Conservation (phyloP, 257 asterid species). For the Salvia miltiorrhiza region DNA sequence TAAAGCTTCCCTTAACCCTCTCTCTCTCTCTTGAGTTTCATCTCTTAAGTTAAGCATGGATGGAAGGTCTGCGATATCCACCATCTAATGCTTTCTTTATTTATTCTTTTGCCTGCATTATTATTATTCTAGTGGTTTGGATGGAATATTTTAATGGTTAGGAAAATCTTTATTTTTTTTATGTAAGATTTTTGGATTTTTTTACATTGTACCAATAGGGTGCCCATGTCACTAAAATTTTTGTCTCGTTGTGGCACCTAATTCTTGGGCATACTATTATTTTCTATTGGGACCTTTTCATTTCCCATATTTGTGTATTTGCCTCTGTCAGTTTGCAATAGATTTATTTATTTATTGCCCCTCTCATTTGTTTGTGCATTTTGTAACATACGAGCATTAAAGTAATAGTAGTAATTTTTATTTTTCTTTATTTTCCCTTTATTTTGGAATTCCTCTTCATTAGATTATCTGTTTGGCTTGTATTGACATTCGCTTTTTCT, state of each 20-base stretch:
- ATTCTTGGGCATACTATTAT: slow-evolving; percentile 19
- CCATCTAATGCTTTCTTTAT: slow-evolving; percentile 30
- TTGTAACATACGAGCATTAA: no score
- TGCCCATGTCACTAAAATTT: slow-evolving; percentile 37
- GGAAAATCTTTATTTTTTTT: slow-evolving; percentile 22
- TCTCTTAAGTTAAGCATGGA: slow-evolving; percentile 36
- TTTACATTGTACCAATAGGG: slow-evolving; percentile 33
- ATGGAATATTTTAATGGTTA: slow-evolving; percentile 33
- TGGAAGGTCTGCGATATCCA: slow-evolving; percentile 38
- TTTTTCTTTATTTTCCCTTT: background rate
- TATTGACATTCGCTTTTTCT: no score
- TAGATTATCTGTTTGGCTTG: no score
- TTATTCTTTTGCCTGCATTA: slow-evolving; percentile 17
- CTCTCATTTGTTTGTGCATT: background rate
- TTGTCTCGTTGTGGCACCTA: slow-evolving; percentile 42
- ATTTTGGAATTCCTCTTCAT: no score
- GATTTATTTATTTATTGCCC: background rate
- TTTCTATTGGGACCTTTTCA: slow-evolving; percentile 10
- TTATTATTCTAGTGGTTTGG: slow-evolving; percentile 20
- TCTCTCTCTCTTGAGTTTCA: slow-evolving; percentile 15
- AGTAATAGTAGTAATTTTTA: background rate
- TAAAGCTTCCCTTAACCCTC: slow-evolving; percentile 64
- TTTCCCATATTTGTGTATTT: slow-evolving; percentile 15
- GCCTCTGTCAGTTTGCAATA: slow-evolving; percentile 4
- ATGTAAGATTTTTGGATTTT: slow-evolving; percentile 11